Evolutionary conservation across 1,284 basidiomycete species (phyloP), one percentile per base, ranked within the genome.

Genomic region (Cerioporus squamosus): DNA sequence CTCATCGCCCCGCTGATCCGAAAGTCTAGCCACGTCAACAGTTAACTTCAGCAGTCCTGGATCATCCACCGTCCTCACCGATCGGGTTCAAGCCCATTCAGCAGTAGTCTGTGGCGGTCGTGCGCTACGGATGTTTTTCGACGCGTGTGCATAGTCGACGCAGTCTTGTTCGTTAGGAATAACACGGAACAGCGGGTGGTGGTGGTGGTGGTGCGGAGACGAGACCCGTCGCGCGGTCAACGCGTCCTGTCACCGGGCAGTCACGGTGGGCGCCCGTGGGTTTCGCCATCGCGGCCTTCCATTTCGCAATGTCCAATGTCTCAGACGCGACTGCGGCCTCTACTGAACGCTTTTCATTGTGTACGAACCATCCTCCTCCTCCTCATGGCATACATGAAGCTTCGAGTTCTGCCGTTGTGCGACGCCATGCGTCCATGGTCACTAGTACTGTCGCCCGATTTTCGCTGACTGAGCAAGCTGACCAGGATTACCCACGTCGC

Each of bases 61-160:
- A 18, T 36, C 12, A 3, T 36, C 33, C 29, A 12, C 48, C 2
- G 42, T 20, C 17, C 61, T 58, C 44, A 63, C 61, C 61, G 61
- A 17, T 29, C 9, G 12, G 58, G 53, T 23, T 53, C 45, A 10
- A 63, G 53, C 3, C 61, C 61, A 36, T 60, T 63, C 23, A 63
- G 33, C 5, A 63, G 44, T 6, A 63, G 49, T 15, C 53, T 53
- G 23, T 48, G 49, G 2, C 60, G 46, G 15, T 63, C 55, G 2
- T 60, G 42, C 6, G 10, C 39, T 26, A 24, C 5, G 39, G 18
- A 26, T 23, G 38, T 18, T 18, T 51, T 9, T 17, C n/a, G n/a
- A n/a, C n/a, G 49, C 49, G n/a, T n/a, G n/a, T 26, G 39, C 39
- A 51, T n/a, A 18, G 39, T 18, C 23, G 33, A 14, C 14, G 33